Evolutionary conservation across 192 early-diverging fungal species (phyloP), one percentile per base, ranked within the genome.

Genomic region (Hyaloraphidium curvatum): DNA sequence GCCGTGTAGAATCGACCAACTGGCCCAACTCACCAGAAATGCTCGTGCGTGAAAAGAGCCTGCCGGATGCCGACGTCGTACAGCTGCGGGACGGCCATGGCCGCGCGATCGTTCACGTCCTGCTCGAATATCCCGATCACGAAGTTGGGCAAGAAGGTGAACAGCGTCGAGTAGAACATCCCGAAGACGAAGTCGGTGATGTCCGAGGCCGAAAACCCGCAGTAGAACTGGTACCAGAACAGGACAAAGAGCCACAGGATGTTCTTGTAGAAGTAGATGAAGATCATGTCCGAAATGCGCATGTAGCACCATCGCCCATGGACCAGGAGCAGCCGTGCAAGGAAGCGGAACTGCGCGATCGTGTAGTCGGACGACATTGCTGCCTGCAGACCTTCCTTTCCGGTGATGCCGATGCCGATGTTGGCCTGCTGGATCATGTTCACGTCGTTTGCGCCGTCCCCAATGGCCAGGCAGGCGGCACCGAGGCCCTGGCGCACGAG

Each of bases 201-300:
- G 55, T n/a, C 17, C 22, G 54, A 25, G 13, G 22, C 25, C 2
- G 41, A 57, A 3, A 37, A 88, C 77, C 80, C 82, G 67, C 79
- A 83, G 64, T 82, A 86, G 60, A 95, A 89, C 62, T 91, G 89
- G 73, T 75, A 90, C 90, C 89, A 95, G 52, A 97, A 83, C 0
- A 85, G 77, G 14, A 86, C 78, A 63, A 88, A 87, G 1, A 90
- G 77, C 86, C 86, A 91, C 22, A 92, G 73, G 0, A 92, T 77
- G 63, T 95, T 93, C 62, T 97, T 97, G 76, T 91, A 94, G 64
- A 94, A 97, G 62, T 87, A 94, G 56, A 78, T 87, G 54, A 94
- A 72, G 14, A 90, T 84, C 73, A 93, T 79, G 59, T 91, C 84
- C 17, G 86, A 67, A 25, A 87, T 90, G 28, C 91, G 74, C 59